Conservation (phyloP, 257 asterid species). For the Solanum appendiculatum region DNA sequence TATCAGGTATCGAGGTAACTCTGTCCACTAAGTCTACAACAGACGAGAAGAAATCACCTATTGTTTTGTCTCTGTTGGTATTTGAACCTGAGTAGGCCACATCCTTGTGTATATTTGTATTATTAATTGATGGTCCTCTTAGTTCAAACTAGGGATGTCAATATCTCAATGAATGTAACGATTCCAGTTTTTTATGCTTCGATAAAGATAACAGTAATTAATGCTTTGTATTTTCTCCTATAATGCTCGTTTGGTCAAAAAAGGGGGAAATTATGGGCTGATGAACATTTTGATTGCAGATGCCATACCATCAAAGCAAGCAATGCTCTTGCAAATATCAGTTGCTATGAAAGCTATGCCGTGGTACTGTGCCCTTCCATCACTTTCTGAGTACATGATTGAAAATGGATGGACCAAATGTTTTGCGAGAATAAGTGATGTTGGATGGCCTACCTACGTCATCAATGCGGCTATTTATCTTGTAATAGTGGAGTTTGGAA, state of each 20-base stretch:
- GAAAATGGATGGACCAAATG: constrained; percentile 71
- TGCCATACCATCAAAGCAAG: constrained; percentile 46
- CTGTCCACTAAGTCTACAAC: neutral
- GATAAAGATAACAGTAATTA: neutral
- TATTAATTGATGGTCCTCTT: neutral
- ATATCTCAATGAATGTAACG: neutral
- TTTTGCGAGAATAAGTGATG: constrained; percentile 58
- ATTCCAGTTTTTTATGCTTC: neutral
- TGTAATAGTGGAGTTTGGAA: constrained; percentile 82
- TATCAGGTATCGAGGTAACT: neutral
- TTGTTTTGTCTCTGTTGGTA: neutral
- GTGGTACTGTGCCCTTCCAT: constrained; percentile 48
- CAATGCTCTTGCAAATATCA: constrained; percentile 65
- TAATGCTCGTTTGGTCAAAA: neutral
- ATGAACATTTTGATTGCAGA: constrained; percentile 26
- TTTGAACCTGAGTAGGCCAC: neutral
- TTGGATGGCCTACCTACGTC: constrained; percentile 50
- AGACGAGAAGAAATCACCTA: neutral
- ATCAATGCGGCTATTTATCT: constrained; percentile 48
- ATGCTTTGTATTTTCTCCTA: neutral
- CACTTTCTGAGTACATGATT: constrained; percentile 41
- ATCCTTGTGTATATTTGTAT: neutral
- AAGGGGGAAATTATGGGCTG: constrained; percentile 3
- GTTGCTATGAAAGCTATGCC: constrained; percentile 64
- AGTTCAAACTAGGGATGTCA: neutral